These are phyloP conservation scores for Fusarium protoensiforme DNA, from an alignment of 2,329 filamentous ascomycete species.

Conservation along the genomic window DNA sequence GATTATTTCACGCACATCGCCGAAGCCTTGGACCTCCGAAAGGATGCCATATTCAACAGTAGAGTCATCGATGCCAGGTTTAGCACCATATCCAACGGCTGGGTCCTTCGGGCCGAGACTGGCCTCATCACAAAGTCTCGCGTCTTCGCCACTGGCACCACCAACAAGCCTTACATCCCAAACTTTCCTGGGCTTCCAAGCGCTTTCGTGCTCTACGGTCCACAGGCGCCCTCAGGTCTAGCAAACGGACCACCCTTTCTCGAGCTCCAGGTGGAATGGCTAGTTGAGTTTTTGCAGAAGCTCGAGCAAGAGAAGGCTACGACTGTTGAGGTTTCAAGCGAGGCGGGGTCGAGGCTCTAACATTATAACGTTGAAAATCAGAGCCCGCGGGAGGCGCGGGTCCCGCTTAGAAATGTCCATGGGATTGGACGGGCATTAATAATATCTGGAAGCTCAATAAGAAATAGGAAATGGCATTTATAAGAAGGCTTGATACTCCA, in stretches of 20 bases:
- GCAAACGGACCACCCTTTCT: conserved; percentile 32
- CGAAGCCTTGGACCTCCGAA: neutral
- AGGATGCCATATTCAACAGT: neutral
- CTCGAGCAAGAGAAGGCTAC: neutral
- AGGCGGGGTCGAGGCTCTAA: neutral
- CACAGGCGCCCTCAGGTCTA: conserved; percentile 29
- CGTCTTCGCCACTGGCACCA: conserved; percentile 14
- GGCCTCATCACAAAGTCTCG: neutral
- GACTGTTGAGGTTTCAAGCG: neutral
- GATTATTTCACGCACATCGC: neutral
- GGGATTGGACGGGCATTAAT: neutral
- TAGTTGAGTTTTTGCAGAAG: conserved; percentile 10
- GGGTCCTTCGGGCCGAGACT: neutral
- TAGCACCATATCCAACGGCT: neutral
- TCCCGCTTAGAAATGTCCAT: neutral
- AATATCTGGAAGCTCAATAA: neutral
- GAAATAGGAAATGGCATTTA: neutral
- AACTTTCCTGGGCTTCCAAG: conserved; percentile 29
- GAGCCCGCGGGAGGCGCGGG: neutral
- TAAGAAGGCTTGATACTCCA: neutral
- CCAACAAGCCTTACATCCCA: conserved; percentile 10
- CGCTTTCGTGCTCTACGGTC: conserved; percentile 39
- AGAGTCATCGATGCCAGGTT: neutral
- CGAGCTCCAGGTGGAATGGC: conserved; percentile 28
- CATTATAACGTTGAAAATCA: neutral